Percentiles rank a stretch among this genome's conserved stretches.
phyloP scores from a whole-genome alignment of 768 basidiomycete species.

The Calocybe gangraenosa region DNA sequence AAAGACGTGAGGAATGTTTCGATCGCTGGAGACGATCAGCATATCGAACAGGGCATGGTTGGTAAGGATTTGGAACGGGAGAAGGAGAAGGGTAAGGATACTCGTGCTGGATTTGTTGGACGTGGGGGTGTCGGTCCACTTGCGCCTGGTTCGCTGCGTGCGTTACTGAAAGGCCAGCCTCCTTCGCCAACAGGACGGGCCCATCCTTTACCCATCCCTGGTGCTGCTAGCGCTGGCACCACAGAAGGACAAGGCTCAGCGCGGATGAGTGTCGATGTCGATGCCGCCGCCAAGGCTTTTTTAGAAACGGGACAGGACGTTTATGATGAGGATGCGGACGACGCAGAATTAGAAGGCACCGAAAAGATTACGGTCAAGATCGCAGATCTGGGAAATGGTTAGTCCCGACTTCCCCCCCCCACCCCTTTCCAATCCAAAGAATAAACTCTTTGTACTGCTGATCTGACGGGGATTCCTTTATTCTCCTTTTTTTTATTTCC shows the following conservation, averaged over 20 bases:
- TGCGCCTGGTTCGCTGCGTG: slow-evolving; percentile 69
- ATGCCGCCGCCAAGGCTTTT: slow-evolving; percentile 15
- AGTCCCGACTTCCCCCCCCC: slow-evolving; percentile 15
- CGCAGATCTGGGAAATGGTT: slow-evolving; percentile 95
- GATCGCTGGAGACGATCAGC: slow-evolving; percentile 14
- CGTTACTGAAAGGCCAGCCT: slow-evolving; percentile 17
- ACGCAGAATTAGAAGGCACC: slow-evolving; percentile 19
- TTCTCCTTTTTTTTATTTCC: too few species aligned
- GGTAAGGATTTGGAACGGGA: background rate
- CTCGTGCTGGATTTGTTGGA: slow-evolving; percentile 25
- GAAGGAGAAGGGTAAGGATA: slow-evolving; percentile 14
- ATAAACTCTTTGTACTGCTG: too few species aligned
- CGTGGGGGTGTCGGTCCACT: slow-evolving; percentile 50
- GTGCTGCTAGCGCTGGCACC: slow-evolving; percentile 12
- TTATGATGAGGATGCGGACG: slow-evolving; percentile 27
- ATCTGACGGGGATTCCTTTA: too few species aligned
- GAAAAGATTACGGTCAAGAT: slow-evolving; percentile 97
- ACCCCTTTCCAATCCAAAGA: background rate
- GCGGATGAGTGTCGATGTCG: slow-evolving; percentile 13
- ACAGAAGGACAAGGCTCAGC: background rate
- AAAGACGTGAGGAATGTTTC: slow-evolving; percentile 37
- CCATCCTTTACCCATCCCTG: slow-evolving; percentile 22
- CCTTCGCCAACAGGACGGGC: slow-evolving; percentile 9
- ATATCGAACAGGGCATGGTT: too few species aligned
- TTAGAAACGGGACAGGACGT: slow-evolving; percentile 16